A percentile compares a stretch with the other conserved stretches of the same genome.
Conservation (phyloP, 768 basidiomycete genomes). For the Mycena maculata region DNA sequence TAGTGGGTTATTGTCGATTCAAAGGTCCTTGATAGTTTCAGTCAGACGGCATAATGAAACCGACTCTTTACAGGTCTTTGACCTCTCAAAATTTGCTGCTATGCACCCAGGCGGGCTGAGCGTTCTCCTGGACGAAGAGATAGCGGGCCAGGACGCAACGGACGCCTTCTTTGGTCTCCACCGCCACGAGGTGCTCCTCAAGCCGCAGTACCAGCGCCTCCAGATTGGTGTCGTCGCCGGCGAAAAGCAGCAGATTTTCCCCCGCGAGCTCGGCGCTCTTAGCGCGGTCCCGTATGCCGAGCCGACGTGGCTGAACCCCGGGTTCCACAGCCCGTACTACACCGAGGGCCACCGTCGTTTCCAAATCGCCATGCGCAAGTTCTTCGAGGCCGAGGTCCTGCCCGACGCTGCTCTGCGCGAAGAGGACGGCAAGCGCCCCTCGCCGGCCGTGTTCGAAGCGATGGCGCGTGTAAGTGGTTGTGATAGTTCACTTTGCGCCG, state of each 20-base stretch:
- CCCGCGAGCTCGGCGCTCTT: constrained; percentile 64
- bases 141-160: constrained; percentile 90
- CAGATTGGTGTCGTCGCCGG: constrained; percentile 80
- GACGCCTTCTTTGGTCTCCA: constrained; percentile 92
- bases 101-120: constrained; percentile 81
- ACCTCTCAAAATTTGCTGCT: constrained; percentile 74
- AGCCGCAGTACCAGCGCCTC: constrained; percentile 79
- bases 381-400: constrained; percentile 76
- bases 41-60: too few species aligned
- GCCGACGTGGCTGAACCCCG: constrained; percentile 80
- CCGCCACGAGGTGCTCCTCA: constrained; percentile 82
- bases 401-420: constrained; percentile 75
- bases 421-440: constrained; percentile 90
- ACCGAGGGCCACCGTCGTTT: constrained; percentile 70
- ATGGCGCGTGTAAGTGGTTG: constrained; percentile 60
- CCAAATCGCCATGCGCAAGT: constrained; percentile 72
- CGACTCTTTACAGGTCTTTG: too few species aligned
- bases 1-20: constrained; percentile 86
- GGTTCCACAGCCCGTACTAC: constrained; percentile 82
- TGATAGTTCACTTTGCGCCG: constrained; percentile 29
- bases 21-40: constrained; percentile 82
- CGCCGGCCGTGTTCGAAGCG: constrained; percentile 78
- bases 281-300: constrained; percentile 89
- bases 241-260: constrained; percentile 64
- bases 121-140: constrained; percentile 72